These are phyloP conservation scores for Hymenoscyphus fructigenus DNA, from an alignment of 2,329 filamentous ascomycete genomes.

Conservation along the genomic window DNA sequence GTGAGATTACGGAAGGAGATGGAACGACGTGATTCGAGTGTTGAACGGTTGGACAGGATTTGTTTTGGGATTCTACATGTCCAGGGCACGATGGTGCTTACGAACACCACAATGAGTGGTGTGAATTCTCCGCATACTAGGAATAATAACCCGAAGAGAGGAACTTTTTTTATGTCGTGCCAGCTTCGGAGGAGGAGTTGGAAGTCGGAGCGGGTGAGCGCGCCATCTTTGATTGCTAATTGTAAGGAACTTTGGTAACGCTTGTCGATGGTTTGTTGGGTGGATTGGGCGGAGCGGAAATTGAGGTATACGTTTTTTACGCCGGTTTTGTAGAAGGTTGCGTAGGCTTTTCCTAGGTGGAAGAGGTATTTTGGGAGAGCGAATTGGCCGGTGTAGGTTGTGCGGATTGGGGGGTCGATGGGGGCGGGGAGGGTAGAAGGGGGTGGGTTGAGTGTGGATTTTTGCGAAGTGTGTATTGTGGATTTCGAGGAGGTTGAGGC, in stretches of 20 bases:
- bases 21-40: slow-evolving; percentile 52
- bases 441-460: slow-evolving; percentile 41
- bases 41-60: slow-evolving; percentile 54
- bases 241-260: slow-evolving; percentile 37
- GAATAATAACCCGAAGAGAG: slow-evolving; percentile 74
- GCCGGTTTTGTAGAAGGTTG: slow-evolving; percentile 84
- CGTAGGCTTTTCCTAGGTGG: slow-evolving; percentile 66
- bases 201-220: slow-evolving; percentile 64
- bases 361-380: slow-evolving; percentile 50
- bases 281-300: slow-evolving; percentile 43
- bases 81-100: slow-evolving; percentile 71
- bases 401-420: slow-evolving; percentile 40
- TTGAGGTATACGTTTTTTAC: slow-evolving; percentile 74
- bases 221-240: slow-evolving; percentile 37
- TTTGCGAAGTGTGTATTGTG: neutral
- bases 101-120: slow-evolving; percentile 70
- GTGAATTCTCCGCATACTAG: slow-evolving; percentile 83
- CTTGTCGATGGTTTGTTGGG: slow-evolving; percentile 50
- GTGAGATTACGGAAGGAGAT: slow-evolving; percentile 47
- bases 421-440: slow-evolving; percentile 35
- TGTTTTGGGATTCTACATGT: slow-evolving; percentile 83
- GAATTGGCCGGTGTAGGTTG: slow-evolving; percentile 40
- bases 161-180: slow-evolving; percentile 74
- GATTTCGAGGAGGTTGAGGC: slow-evolving; percentile 7
- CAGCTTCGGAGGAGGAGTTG: slow-evolving; percentile 67